Evolutionary conservation across 2,329 filamentous ascomycete genomes (phyloP).

Genomic region (Achaetomium macrosporum): DNA sequence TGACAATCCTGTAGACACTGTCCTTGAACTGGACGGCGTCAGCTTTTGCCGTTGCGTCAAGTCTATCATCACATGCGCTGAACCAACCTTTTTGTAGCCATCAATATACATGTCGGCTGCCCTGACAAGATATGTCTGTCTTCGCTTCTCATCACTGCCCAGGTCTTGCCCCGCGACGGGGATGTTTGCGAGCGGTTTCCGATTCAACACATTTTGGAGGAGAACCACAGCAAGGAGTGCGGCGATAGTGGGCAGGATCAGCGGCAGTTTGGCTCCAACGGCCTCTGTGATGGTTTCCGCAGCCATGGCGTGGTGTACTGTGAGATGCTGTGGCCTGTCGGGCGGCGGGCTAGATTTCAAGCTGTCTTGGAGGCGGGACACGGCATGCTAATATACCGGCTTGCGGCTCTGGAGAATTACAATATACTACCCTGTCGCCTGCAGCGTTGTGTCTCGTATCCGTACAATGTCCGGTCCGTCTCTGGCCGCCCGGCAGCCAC

Average conservation of each 20-base stretch:
- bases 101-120: slow-evolving; percentile 25
- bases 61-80: no score
- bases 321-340: background rate
- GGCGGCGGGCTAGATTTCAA: background rate
- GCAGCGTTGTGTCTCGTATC: background rate
- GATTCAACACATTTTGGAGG: slow-evolving; percentile 17
- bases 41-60: background rate
- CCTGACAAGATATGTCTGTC: slow-evolving; percentile 24
- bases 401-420: no score
- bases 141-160: slow-evolving; percentile 25
- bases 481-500: no score
- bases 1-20: slow-evolving; percentile 28
- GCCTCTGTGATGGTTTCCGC: slow-evolving; percentile 8
- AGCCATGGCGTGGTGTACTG: slow-evolving; percentile 13
- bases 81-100: slow-evolving; percentile 29
- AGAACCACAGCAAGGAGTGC: slow-evolving; percentile 17
- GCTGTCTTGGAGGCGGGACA: no score
- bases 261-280: slow-evolving; percentile 15
- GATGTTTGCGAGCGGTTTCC: slow-evolving; percentile 21
- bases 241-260: slow-evolving; percentile 17
- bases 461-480: background rate
- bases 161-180: slow-evolving; percentile 27
- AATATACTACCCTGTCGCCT: background rate
- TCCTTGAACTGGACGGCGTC: slow-evolving; percentile 27
- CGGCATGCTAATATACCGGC: no score